phyloP scores from a whole-genome alignment of 2,329 filamentous ascomycete species.

The Fusarium sp. region DNA sequence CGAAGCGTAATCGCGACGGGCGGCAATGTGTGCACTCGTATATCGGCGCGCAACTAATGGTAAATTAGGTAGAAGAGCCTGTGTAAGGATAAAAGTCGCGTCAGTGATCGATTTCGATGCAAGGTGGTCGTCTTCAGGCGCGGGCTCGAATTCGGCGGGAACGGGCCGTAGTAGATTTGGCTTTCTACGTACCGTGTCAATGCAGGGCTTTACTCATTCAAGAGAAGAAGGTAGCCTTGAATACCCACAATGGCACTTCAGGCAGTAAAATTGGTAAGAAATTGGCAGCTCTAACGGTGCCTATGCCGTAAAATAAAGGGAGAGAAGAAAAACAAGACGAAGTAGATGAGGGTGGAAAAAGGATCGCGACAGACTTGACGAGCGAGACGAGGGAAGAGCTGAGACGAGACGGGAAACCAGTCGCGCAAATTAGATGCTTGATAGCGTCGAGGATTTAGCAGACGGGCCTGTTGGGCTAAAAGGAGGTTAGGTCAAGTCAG shows the following conservation, averaged over 20 bases:
- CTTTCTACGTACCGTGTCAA: constrained; percentile 46
- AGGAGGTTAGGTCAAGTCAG: constrained; percentile 32
- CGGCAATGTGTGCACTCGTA: constrained; percentile 1
- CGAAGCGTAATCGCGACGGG: constrained; percentile 32
- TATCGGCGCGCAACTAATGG: constrained; percentile 30
- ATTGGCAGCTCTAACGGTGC: constrained; percentile 24
- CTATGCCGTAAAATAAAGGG: constrained; percentile 35
- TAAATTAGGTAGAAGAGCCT: constrained; percentile 24
- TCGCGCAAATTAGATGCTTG: constrained; percentile 50
- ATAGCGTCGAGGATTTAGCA: constrained; percentile 48
- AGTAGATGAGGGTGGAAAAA: constrained; percentile 43
- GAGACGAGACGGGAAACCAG: constrained; percentile 45
- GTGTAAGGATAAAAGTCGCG: constrained; percentile 17
- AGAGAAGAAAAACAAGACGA: constrained; percentile 34
- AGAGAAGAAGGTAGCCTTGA: constrained; percentile 16
- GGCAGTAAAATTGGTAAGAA: constrained; percentile 18
- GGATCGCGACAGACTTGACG: constrained; percentile 45
- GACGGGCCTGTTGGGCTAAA: constrained; percentile 41
- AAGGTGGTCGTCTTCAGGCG: constrained; percentile 16
- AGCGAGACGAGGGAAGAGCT: constrained; percentile 42
- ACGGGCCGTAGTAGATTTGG: constrained; percentile 27
- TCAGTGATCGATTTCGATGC: constrained; percentile 35
- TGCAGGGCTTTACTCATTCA: constrained; percentile 44
- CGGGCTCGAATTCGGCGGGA: constrained; percentile 30
- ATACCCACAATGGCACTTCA: constrained; percentile 31